Base-by-base conservation (phyloP, 2,329 filamentous ascomycete species). In the Pseudogymnoascus sp. region DNA sequence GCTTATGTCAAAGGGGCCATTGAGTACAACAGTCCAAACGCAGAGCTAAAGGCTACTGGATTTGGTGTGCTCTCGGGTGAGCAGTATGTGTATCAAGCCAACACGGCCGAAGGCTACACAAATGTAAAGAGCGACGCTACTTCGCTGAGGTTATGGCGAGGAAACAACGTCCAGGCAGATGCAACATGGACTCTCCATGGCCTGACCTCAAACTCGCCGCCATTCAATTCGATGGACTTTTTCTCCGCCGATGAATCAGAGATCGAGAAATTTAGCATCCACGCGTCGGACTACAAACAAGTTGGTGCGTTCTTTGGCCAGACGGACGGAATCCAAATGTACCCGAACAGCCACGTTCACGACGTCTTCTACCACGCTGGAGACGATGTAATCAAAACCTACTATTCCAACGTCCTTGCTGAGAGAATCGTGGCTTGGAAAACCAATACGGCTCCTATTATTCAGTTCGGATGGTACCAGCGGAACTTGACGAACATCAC, bases 1-100 rank as follows among this genome's bases (percentile, higher is more conserved):
- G 72, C 75, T 10, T 76, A 75, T 61, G 72, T 76, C 63, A 76
- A 76, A 64, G 75, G 74, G 0, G 75, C 74, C 0, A 66, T 76
- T 29, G 62, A 76, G 64, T 76, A 71, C 66, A 64, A 62, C 16
- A 70, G 67, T 6, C 68, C 65, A 13, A 37, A 35, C 1, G 38
- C 66, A 2, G 64, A 70, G 47, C 65, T 76, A 44, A 67, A 71
- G 8, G 73, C 75, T 13, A 74, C 73, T 4, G 75, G 75, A 1
- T 68, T 70, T 64, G 75, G 74, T 10, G 73, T 76, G 7, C 67
- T 76, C 2, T 76, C 74, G 0, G 75, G 75, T 11, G 75, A 76
- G 63, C 69, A 75, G 50, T 76, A 76, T 61, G 72, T 75, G 5
- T 76, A 75, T 64, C 72, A 75, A 62, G 74, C 75, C 24, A 75